Percentiles rank a stretch among this genome's conserved stretches.
These are phyloP conservation scores for Cadophora sp. DNA, from an alignment of 2,329 filamentous ascomycete genomes.

Conservation along the genomic window DNA sequence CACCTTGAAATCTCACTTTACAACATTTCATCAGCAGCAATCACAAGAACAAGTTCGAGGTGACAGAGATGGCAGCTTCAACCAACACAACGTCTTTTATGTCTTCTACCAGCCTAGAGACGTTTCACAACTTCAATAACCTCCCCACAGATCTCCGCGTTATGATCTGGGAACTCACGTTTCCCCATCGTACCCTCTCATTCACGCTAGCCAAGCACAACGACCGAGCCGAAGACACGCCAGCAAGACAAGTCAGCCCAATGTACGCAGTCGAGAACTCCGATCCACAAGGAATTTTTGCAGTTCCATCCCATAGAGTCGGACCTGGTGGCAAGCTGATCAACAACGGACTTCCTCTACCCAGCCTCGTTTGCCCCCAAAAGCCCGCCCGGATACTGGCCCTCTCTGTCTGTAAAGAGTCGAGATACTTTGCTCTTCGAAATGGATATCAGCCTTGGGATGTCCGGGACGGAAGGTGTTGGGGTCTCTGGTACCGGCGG, in stretches of 20 bases:
- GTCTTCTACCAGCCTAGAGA: neutral
- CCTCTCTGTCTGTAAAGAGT: neutral
- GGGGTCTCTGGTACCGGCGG: neutral
- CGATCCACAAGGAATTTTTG: neutral
- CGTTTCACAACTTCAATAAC: neutral
- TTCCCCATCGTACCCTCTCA: neutral
- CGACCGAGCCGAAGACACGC: neutral
- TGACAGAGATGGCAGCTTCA: too few species aligned
- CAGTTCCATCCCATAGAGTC: neutral
- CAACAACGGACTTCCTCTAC: neutral
- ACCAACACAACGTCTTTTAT: neutral
- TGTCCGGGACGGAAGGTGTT: neutral
- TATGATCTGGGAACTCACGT: neutral
- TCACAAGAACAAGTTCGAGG: neutral
- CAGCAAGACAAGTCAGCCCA: neutral
- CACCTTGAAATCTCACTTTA: neutral
- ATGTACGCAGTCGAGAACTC: neutral
- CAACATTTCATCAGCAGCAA: neutral
- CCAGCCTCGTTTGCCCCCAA: neutral
- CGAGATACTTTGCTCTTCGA: neutral
- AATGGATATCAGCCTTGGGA: neutral
- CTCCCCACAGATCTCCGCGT: neutral
- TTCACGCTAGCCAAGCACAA: neutral
- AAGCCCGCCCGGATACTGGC: neutral
- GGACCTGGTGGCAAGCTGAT: constrained; percentile 1